Base-by-base conservation (phyloP, 441 rosid genomes). In the Iberis amara region DNA sequence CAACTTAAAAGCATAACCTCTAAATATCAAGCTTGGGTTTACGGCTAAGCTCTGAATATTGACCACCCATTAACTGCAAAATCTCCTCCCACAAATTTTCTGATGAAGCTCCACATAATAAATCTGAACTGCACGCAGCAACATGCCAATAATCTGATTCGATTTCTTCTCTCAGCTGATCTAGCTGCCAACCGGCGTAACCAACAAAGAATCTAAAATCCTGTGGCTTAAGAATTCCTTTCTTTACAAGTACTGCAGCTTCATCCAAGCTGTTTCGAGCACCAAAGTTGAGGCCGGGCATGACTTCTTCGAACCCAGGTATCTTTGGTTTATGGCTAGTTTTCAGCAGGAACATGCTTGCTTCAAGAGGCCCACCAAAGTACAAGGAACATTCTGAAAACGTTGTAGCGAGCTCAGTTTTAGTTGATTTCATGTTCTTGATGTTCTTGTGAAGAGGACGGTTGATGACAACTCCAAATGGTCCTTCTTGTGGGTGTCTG, bases 361-460 rank as follows among this genome's bases (percentile, higher is more conserved):
- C 89, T 52, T 87, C 89, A 9, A 90, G 85, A 31, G 98, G 98
- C 15, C 98, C 96, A 10, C 98, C 98, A 61, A 78, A 85, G 73
- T 81, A 84, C 73, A 90, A 51, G 18, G 92, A 74, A 64, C 96
- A 87, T 45, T 87, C 92, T 5, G 90, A 64, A 49, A 90, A 90
- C 13, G 92, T 82, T 18, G 85, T 79, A 11, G 96, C 86, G 35
- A 90, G 81, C 64, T 85, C 90, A 21, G 45, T 70, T 47, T 81
- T 77, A n/a, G 80, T 61, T 26, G 92, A 85, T 59, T 78, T 81
- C 89, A 85, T 78, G 64, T 87, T 81, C 53, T 80, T 83, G 54
- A 90, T 75, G 70, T 71, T 85, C 62, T 79, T 81, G 68, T 85
- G 78, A 41, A 87, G 90, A 0, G 98, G 96, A 21, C 88, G 92